Evolutionary conservation across 2,329 filamentous ascomycete species (phyloP), one percentile per base, ranked within the genome.

Genomic region (Paracoccidioides lutzii): DNA sequence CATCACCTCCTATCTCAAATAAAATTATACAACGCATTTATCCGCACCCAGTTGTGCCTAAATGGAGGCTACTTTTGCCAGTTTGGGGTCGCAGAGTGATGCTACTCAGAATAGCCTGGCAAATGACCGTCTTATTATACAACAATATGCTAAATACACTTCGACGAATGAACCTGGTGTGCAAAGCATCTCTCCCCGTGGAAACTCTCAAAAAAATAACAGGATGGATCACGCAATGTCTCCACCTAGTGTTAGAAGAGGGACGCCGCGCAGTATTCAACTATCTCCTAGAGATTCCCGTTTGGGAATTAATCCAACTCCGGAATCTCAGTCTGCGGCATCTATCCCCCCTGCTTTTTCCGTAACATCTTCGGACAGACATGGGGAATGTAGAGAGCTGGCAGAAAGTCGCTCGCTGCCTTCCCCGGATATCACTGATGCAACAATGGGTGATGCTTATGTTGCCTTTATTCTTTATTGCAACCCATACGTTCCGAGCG

Each of bases 381-480:
- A 63, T 44, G 65, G 63, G 54, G 69, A 72, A 42, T 52, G 54
- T 14, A 37, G 49, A 35, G 30, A 42, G 22, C 53, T 54, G 6
- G 54, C 68, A 54, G 78, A 81, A 62, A 60, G 64, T 33, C 76
- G 79, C 53, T 61, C 71, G 22, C 71, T 91, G 50, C 90, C 90
- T 6, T 76, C 82, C 55, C 81, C 79, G 59, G 75, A 82, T 58
- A 82, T 95, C 35, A 83, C 81, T 3, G 79, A 82, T 62, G 79
- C 80, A 1, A 86, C 79, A 10, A 84, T 96, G 60, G 87, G 90
- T 65, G 82, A 91, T 67, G 84, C 88, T 52, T 96, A 90, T 67
- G 84, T 90, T 58, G 71, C 76, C 61, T 96, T 96, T 68, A 87
- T 96, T 63, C 77, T 96, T 56, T 88, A 90, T 70, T 95, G 90